phyloP scores from a whole-genome alignment of 805 yeast species.

The Pichia nakasei region DNA sequence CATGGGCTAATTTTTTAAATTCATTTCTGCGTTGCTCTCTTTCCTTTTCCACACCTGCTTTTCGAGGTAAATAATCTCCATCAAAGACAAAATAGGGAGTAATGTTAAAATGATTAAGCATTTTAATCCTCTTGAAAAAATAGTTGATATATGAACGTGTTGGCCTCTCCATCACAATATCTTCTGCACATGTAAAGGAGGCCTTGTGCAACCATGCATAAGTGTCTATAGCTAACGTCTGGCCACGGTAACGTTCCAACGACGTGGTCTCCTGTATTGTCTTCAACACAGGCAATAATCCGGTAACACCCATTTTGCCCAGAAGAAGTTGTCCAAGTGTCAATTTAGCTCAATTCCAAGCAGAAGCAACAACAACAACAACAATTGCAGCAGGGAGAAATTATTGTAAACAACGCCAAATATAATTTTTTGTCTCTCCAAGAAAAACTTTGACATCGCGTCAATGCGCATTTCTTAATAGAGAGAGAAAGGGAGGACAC shows the following conservation, averaged over 20 bases:
- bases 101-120: conserved; percentile 61
- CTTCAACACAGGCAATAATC: conserved; percentile 71
- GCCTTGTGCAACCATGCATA: conserved; percentile 95
- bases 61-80: conserved; percentile 80
- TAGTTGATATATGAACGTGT: conserved; percentile 67
- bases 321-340: no score
- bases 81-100: conserved; percentile 88
- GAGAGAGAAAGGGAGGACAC: no score
- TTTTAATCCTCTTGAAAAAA: conserved; percentile 54
- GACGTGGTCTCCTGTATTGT: conserved; percentile 57
- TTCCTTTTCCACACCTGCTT: conserved; percentile 60
- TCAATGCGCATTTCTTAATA: no score
- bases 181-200: conserved; percentile 73
- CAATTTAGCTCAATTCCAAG: no score
- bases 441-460: no score
- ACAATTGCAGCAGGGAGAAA: no score
- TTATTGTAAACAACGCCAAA: neutral
- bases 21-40: conserved; percentile 49
- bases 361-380: no score
- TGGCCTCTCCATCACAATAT: conserved; percentile 60
- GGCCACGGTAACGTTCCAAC: conserved; percentile 56
- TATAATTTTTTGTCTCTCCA: no score
- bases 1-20: conserved; percentile 49
- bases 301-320: conserved; percentile 86
- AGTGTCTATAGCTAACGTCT: conserved; percentile 85